A percentile compares a stretch with the other conserved stretches of the same genome.
Evolutionary conservation across 805 yeast species (phyloP).

Genomic region (Sugiyamaella qingdaonensis): DNA sequence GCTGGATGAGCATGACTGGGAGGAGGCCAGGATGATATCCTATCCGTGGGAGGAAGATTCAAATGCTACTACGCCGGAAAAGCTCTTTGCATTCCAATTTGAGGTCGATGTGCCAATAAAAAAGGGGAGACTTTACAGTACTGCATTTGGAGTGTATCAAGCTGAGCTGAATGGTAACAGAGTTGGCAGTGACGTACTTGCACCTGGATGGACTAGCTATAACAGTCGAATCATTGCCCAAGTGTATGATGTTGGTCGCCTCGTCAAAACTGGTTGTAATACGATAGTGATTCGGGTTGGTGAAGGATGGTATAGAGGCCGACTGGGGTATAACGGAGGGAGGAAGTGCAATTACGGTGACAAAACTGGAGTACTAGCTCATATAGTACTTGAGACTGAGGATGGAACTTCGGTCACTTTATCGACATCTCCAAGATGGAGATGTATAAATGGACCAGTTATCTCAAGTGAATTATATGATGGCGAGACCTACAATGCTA

Average conservation of each 20-base stretch:
- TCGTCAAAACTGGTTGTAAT: slow-evolving; percentile 7
- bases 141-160: slow-evolving; percentile 27
- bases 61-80: background rate
- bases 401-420: slow-evolving; percentile 18
- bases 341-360: slow-evolving; percentile 24
- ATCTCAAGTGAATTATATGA: slow-evolving; percentile 24
- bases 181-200: slow-evolving; percentile 23
- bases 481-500: slow-evolving; percentile 29
- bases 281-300: slow-evolving; percentile 25
- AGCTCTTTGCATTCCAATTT: slow-evolving; percentile 2
- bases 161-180: slow-evolving; percentile 24
- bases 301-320: slow-evolving; percentile 29
- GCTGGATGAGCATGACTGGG: slow-evolving; percentile 1
- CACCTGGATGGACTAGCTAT: slow-evolving; percentile 31
- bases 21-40: background rate
- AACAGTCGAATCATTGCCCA: slow-evolving; percentile 24
- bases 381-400: slow-evolving; percentile 18
- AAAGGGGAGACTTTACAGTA: slow-evolving; percentile 19
- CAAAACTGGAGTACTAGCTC: slow-evolving; percentile 21
- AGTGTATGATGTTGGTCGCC: slow-evolving; percentile 22
- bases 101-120: background rate
- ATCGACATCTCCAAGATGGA: slow-evolving; percentile 25
- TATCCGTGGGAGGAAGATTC: background rate
- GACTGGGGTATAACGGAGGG: slow-evolving; percentile 28
- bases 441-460: slow-evolving; percentile 22